Percentiles rank a stretch among this genome's conserved stretches.
Conservation (phyloP, 139 green algal genomes). For the Closterium sp. region DNA sequence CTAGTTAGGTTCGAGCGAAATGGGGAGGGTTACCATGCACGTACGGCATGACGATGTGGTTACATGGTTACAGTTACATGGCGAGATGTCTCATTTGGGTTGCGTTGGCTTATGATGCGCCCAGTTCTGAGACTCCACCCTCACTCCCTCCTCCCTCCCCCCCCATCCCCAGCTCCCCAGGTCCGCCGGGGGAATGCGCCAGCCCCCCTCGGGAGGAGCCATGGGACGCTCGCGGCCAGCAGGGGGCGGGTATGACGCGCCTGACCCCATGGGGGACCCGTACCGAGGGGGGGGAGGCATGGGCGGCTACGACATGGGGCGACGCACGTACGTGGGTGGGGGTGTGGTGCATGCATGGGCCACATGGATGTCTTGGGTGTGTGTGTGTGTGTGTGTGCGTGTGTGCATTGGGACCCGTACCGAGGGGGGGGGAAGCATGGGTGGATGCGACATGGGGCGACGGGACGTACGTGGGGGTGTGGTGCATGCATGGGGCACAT, state of each 20-base stretch:
- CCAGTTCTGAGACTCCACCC: no score
- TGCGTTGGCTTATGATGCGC: no score
- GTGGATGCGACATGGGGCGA: neutral
- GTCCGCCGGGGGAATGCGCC: neutral
- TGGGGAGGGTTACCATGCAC: neutral
- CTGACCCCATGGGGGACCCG: neutral
- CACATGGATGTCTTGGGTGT: neutral
- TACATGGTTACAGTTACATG: neutral
- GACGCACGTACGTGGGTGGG: neutral
- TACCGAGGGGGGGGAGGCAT: neutral
- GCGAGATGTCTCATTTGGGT: no score
- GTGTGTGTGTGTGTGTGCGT: neutral
- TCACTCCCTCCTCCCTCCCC: neutral
- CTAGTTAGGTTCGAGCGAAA: no score
- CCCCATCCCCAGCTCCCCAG: neutral
- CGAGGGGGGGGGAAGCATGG: neutral
- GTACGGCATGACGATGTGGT: neutral
- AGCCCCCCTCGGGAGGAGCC: neutral
- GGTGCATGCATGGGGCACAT: no score
- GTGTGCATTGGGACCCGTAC: neutral
- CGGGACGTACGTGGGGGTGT: no score
- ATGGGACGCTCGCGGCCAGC: neutral
- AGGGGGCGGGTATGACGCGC: neutral
- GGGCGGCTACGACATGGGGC: neutral
- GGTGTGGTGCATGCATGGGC: neutral